A percentile compares a stretch with the other conserved stretches of the same genome.
Evolutionary conservation across 2,329 filamentous ascomycete species (phyloP).

Genomic region (Chrysoporthe austroafricana): DNA sequence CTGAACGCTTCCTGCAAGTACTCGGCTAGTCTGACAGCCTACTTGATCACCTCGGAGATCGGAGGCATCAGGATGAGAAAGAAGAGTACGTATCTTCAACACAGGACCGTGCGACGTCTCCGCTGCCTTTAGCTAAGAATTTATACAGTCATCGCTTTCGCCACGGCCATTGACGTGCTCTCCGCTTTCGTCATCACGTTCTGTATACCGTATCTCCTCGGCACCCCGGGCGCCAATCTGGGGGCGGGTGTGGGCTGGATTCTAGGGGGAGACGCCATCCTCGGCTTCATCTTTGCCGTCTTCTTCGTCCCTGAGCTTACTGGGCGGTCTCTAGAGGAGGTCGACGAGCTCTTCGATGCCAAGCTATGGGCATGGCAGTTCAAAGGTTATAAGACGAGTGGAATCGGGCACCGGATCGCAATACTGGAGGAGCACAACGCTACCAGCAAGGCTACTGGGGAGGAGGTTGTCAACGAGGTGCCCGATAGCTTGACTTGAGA

Average conservation of each 20-base stretch:
- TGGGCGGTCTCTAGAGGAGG: conserved; percentile 22
- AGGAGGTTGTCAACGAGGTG: not conserved
- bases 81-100: conserved; percentile 16
- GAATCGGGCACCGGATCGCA: conserved; percentile 16
- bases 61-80: conserved; percentile 24
- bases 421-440: conserved; percentile 14
- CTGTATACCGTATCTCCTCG: conserved; percentile 22
- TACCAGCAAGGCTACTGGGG: not conserved
- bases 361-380: conserved; percentile 22
- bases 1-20: conserved; percentile 15
- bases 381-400: conserved; percentile 18
- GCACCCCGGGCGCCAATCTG: conserved; percentile 5
- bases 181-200: conserved; percentile 26
- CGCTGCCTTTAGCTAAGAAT: not conserved
- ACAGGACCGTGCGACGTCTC: not conserved
- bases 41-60: conserved; percentile 19
- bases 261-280: conserved; percentile 12
- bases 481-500: not conserved
- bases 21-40: conserved; percentile 19
- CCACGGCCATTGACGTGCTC: conserved; percentile 22
- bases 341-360: conserved; percentile 26
- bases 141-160: conserved; percentile 12
- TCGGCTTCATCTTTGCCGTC: conserved; percentile 18
- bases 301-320: conserved; percentile 28
- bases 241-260: conserved; percentile 21